Percentiles rank a stretch among this genome's conserved stretches.
Conservation (phyloP, 768 basidiomycete species). For the Amylocystis lapponica region DNA sequence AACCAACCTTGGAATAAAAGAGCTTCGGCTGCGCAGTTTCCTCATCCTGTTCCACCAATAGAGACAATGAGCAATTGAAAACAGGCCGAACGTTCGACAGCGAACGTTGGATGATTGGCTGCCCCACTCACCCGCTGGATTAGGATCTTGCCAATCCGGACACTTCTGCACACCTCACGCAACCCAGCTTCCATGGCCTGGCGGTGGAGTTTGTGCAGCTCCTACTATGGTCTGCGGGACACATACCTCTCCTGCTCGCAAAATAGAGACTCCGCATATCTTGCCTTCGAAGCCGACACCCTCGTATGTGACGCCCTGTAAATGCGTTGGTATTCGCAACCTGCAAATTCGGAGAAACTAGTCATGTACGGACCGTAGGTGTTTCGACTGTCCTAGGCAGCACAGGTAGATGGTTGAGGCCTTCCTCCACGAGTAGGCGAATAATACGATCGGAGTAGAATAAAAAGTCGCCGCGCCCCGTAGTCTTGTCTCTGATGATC, state of each 20-base stretch:
- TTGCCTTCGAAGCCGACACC: slow-evolving; percentile 95
- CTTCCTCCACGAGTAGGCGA: slow-evolving; percentile 72
- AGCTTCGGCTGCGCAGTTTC: slow-evolving; percentile 91
- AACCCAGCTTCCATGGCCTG: slow-evolving; percentile 98
- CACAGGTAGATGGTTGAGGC: slow-evolving; percentile 83
- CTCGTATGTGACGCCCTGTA: slow-evolving; percentile 72
- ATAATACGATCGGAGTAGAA: slow-evolving; percentile 96
- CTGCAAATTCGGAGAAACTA: background rate
- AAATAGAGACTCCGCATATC: slow-evolving; percentile 93
- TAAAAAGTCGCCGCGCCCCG: slow-evolving; percentile 88
- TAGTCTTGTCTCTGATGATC: slow-evolving; percentile 86
- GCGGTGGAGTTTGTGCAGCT: too few species aligned
- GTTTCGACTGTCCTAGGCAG: slow-evolving; percentile 73
- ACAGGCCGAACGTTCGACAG: background rate
- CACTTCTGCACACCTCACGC: slow-evolving; percentile 90
- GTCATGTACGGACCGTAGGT: slow-evolving; percentile 55
- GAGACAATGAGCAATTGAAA: background rate
- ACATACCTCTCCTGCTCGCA: slow-evolving; percentile 85
- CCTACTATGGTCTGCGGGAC: slow-evolving; percentile 2
- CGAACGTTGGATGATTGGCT: background rate
- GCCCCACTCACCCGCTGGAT: slow-evolving; percentile 75
- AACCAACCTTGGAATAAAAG: slow-evolving; percentile 76
- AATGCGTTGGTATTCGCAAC: background rate
- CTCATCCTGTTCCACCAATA: slow-evolving; percentile 66
- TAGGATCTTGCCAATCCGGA: slow-evolving; percentile 95